Evolutionary conservation across 164 flowering plant species (phyloP).

Genomic region (Umbellularia californica): DNA sequence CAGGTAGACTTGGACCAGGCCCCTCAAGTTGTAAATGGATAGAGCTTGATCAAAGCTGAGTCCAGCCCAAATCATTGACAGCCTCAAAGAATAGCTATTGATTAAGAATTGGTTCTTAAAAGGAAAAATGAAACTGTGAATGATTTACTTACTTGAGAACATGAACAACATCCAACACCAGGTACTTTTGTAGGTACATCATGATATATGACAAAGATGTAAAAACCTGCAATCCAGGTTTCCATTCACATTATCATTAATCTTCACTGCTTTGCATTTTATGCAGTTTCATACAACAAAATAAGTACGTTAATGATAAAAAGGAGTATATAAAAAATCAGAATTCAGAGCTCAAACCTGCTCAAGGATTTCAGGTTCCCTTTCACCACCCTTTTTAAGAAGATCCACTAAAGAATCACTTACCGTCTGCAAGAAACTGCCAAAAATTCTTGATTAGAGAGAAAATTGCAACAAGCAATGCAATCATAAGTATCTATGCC

Average conservation of each 20-base stretch:
- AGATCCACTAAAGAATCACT: conserved; percentile 46
- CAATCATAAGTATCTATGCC: neutral
- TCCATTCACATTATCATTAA: conserved; percentile 6
- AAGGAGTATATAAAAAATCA: neutral
- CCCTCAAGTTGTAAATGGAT: no score
- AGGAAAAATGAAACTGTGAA: neutral
- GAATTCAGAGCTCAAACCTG: conserved; percentile 43
- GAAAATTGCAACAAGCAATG: neutral
- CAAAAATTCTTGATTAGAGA: conserved; percentile 9
- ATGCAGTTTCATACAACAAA: neutral
- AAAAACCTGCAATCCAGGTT: conserved; percentile 64
- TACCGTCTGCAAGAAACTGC: conserved; percentile 61
- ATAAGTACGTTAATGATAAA: neutral
- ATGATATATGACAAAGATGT: conserved; percentile 72
- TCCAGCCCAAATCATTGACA: no score
- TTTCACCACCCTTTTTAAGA: conserved; percentile 79
- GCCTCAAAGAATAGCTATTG: no score
- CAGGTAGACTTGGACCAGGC: no score
- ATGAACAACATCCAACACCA: conserved; percentile 38
- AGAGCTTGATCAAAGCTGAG: no score
- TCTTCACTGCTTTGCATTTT: neutral
- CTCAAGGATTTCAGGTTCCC: conserved; percentile 84
- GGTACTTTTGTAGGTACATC: conserved; percentile 81
- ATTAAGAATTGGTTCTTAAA: no score
- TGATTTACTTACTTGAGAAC: conserved; percentile 66